phyloP scores from a whole-genome alignment of 352 stramenopile species.

The Phytophthora chlamydospora region DNA sequence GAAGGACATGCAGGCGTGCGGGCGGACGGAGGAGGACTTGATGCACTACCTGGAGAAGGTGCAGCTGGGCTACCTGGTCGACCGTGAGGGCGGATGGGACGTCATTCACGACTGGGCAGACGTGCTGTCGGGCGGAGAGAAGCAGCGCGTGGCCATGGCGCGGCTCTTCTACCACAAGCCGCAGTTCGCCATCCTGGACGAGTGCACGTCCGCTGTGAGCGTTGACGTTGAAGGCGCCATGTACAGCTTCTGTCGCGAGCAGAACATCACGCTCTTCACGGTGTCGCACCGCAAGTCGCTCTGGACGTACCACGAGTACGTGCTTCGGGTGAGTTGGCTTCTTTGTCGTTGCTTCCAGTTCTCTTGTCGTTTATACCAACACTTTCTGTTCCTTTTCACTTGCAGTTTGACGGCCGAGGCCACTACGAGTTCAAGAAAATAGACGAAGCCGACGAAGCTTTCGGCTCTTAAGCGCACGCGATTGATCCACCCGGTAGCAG shows the following conservation, averaged over 20 bases:
- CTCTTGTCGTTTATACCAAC: conserved; percentile 12
- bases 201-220: conserved; percentile 86
- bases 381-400: conserved; percentile 6
- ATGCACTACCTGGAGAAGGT: conserved; percentile 80
- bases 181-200: conserved; percentile 91
- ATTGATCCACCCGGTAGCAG: conserved; percentile 6
- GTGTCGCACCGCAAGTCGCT: conserved; percentile 92
- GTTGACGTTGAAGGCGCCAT: conserved; percentile 89
- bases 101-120: conserved; percentile 88
- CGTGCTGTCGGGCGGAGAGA: conserved; percentile 89
- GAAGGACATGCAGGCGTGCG: conserved; percentile 63
- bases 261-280: conserved; percentile 93
- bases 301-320: conserved; percentile 91
- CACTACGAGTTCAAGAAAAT: conserved; percentile 91
- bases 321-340: conserved; percentile 64
- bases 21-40: conserved; percentile 68
- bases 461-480: conserved; percentile 62
- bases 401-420: conserved; percentile 83
- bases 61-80: conserved; percentile 78
- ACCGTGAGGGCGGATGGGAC: conserved; percentile 79
- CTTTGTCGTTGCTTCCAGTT: neutral
- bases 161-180: conserved; percentile 91
- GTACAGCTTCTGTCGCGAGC: conserved; percentile 84
- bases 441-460: conserved; percentile 73
- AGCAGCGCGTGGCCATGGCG: conserved; percentile 91